Evolutionary conservation across 2,329 filamentous ascomycete genomes (phyloP), one percentile per base, ranked within the genome.

Genomic region (Trichoderma hamatum): DNA sequence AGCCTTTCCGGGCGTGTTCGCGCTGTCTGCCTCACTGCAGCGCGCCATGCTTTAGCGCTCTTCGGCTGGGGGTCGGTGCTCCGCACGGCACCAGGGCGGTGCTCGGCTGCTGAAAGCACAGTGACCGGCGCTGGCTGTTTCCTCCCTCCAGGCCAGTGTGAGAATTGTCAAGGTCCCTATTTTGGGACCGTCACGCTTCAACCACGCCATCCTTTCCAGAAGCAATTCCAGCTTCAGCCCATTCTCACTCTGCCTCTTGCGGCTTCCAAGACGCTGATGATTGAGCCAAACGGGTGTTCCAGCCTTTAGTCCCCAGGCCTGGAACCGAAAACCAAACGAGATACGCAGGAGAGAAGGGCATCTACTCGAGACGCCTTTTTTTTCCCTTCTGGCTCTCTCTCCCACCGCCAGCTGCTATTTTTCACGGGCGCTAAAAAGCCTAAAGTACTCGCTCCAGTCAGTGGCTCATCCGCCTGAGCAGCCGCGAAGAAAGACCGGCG

Each of bases 191-290:
- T 59, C 55, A 58, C 55, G 32, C 13, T 34, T 26, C 21, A 52
- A 68, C 34, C 67, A 69, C 52, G 67, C 66, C 60, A 69, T 69
- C 61, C 54, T 46, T 51, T 49, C 51, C 60, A 62, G 60, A 62
- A 49, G 46, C 46, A 49, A 49, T 24, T 49, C 55, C 39, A 60
- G 39, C 52, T 61, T 62, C 54, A 69, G 67, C 54, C 60, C 54
- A 43, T 43, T 65, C 49, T 39, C 32, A 51, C 36, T 28, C n/a
- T 36, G 11, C 30, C 26, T 16, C 54, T 51, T 62, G 21, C 30
- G 61, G 54, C 63, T 49, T 65, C 39, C 54, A 66, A 43, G 39
- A 21, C 55, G 21, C 32, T 34, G 43, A 61, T 54, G 55, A 60
- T 52, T 60, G 56, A 60, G 4, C 65, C 43, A 60, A 51, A 24